These are phyloP conservation scores for Naganishia onofrii DNA, from an alignment of 768 basidiomycete genomes.

Conservation along the genomic window DNA sequence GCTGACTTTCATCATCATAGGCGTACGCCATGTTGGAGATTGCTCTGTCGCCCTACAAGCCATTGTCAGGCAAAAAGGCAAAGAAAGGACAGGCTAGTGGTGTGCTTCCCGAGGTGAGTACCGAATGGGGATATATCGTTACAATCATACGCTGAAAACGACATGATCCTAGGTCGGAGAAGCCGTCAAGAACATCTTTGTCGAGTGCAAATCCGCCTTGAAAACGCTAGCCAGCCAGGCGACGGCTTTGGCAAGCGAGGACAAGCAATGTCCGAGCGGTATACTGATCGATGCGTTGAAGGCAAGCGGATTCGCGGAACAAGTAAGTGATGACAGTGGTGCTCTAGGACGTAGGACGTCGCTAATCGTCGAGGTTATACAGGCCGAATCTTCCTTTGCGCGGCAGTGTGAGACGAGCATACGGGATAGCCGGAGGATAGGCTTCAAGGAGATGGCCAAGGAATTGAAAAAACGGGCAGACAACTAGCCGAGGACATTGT, in stretches of 20 bases:
- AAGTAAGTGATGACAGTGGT: background rate
- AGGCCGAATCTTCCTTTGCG: slow-evolving; percentile 16
- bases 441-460: slow-evolving; percentile 25
- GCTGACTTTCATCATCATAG: background rate
- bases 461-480: slow-evolving; percentile 24
- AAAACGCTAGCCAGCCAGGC: slow-evolving; percentile 14
- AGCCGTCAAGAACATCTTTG: slow-evolving; percentile 18
- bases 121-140: background rate
- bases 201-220: slow-evolving; percentile 6
- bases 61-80: slow-evolving; percentile 26
- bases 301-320: background rate
- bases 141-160: background rate
- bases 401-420: slow-evolving; percentile 23
- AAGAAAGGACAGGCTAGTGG: slow-evolving; percentile 16
- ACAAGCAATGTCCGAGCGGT: slow-evolving; percentile 1
- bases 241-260: slow-evolving; percentile 4
- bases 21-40: slow-evolving; percentile 28
- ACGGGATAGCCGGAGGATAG: slow-evolving; percentile 28
- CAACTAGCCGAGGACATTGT: background rate
- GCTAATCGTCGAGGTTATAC: background rate
- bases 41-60: slow-evolving; percentile 27
- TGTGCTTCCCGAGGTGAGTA: background rate
- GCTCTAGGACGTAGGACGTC: background rate
- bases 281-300: slow-evolving; percentile 16
- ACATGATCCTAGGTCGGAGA: slow-evolving; percentile 4